Base-by-base conservation (phyloP, 805 yeast species). In the Metschnikowia aberdeeniae region DNA sequence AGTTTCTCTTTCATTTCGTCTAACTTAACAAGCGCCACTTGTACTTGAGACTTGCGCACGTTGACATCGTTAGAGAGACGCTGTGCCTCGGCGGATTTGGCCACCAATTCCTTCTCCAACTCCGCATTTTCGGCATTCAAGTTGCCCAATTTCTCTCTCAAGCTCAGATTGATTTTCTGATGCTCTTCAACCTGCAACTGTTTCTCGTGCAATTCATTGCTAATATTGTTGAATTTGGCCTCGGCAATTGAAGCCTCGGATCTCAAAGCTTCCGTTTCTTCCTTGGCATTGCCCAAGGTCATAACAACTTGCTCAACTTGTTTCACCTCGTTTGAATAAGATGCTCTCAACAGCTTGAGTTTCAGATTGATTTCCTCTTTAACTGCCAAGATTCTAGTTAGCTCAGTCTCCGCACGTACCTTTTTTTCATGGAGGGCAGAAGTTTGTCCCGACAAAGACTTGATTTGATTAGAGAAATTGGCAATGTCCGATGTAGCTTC, bases 401-500 rank as follows among this genome's bases (percentile, higher is more conserved):
- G 73, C 58, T 92, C 97, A 45, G 77, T 80, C 58, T 84, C 89
- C 1, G 96, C 89, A 49, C 81, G 77, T 14, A 77, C 69, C 50
- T 88, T 82, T 64, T 86, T 86, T 19, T 79, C 84, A 48, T 82
- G 82, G 27, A 86, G 73, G 12, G 74, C 76, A 0, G 86, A 72
- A 1, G 95, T 86, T 63, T 89, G 96, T 19, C 75, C 66, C 1
- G 89, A 77, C 52, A 92, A 70, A 0, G 96, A 85, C 51, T 81
- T 81, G 52, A 88, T 83, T 67, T 90, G 96, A 55, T 84, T 87
- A 0, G 95, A 85, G 34, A 86, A 73, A 55, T 90, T 88, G 12
- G 95, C 96, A 62, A 89, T 77, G 55, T 88, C 96, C 6, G 89
- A 78, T 6, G 93, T 81, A 4, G 96, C 92, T 48, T 79, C 78